These are phyloP conservation scores for Gloeopeniophorella convolvens DNA, from an alignment of 768 basidiomycete species.

Conservation along the genomic window DNA sequence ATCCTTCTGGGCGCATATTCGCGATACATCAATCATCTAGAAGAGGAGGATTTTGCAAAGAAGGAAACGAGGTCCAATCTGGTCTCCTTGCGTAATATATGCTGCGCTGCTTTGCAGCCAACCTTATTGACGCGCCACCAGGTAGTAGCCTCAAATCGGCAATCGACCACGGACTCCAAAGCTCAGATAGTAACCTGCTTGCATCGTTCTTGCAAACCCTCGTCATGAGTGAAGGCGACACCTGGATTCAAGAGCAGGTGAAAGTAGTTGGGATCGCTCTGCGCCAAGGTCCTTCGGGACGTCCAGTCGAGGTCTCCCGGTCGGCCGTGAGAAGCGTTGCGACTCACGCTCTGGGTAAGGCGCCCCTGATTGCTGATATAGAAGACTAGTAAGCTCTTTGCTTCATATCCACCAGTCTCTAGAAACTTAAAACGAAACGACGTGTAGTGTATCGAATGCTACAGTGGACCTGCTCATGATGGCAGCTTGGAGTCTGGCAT, in stretches of 20 bases:
- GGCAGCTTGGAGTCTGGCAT: conserved; percentile 67
- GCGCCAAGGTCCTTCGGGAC: conserved; percentile 55
- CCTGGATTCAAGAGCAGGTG: conserved; percentile 74
- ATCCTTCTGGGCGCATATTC: conserved; percentile 86
- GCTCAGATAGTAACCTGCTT: conserved; percentile 75
- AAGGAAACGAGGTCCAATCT: conserved; percentile 63
- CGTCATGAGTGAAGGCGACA: conserved; percentile 94
- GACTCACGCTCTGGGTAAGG: conserved; percentile 77
- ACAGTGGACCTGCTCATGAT: conserved; percentile 79
- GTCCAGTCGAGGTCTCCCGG: conserved; percentile 72
- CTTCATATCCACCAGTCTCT: neutral
- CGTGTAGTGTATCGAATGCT: conserved; percentile 75
- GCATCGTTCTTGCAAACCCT: conserved; percentile 92
- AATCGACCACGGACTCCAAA: conserved; percentile 81
- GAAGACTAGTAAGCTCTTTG: conserved; percentile 75
- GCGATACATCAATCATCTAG: conserved; percentile 83
- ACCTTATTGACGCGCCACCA: conserved; percentile 22
- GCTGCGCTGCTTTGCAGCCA: neutral
- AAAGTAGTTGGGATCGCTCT: conserved; percentile 65
- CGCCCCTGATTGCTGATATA: conserved; percentile 67
- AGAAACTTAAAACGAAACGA: neutral
- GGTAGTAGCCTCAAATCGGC: conserved; percentile 86
- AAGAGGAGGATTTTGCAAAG: conserved; percentile 69
- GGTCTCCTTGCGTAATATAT: conserved; percentile 65
- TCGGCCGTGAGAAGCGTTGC: conserved; percentile 80